Conservation (phyloP, 2,329 filamentous ascomycete genomes). For the Fusarium dimerum region DNA sequence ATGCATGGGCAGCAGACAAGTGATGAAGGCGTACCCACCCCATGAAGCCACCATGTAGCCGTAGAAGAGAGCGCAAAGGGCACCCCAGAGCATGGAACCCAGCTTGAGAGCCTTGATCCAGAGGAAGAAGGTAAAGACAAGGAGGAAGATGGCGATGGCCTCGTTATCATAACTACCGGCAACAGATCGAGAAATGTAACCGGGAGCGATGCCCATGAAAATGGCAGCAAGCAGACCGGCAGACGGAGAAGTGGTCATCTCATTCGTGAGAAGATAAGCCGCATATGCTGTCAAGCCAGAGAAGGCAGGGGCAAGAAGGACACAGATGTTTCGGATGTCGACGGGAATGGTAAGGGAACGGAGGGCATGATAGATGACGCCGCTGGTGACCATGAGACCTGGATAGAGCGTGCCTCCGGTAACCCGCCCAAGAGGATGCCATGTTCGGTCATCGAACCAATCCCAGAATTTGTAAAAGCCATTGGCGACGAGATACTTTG, state of each 20-base stretch:
- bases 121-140: conserved; percentile 97
- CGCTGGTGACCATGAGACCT: conserved; percentile 98
- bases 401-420: conserved; percentile 99
- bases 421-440: conserved; percentile 97
- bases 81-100: conserved; percentile 95
- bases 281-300: conserved; percentile 93
- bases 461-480: conserved; percentile 99
- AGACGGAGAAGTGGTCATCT: conserved; percentile 94
- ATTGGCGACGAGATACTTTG: conserved; percentile 94
- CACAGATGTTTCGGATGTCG: conserved; percentile 98
- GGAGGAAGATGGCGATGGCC: conserved; percentile 97
- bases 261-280: conserved; percentile 91
- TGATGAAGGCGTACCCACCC: conserved; percentile 99
- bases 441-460: conserved; percentile 99
- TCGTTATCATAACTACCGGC: conserved; percentile 99
- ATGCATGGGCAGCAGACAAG: conserved; percentile 92
- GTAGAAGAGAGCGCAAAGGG: conserved; percentile 92
- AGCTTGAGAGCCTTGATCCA: conserved; percentile 99
- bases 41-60: conserved; percentile 99
- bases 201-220: conserved; percentile 97
- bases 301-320: conserved; percentile 90
- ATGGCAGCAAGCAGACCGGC: conserved; percentile 90
- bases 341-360: conserved; percentile 87
- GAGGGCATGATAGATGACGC: conserved; percentile 91
- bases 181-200: conserved; percentile 97